phyloP scores from a whole-genome alignment of 306 rosid species.

The Rubus idaeus region DNA sequence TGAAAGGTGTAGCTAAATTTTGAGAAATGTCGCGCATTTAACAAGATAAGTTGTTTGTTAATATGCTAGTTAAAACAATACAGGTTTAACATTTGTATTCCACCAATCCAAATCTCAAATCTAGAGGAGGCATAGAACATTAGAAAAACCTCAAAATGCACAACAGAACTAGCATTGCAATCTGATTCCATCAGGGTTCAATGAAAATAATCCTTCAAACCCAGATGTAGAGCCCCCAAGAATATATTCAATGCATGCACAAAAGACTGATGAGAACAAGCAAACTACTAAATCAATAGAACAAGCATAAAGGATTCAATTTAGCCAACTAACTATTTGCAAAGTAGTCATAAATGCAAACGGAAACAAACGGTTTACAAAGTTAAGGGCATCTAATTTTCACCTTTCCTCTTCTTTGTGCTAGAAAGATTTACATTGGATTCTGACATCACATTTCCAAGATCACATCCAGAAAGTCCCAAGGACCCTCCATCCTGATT shows the following conservation, averaged over 20 bases:
- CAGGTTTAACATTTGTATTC: neutral
- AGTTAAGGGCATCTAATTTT: slow-evolving; percentile 1
- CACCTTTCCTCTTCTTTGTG: slow-evolving; percentile 65
- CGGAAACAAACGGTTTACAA: neutral
- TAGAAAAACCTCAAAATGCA: neutral
- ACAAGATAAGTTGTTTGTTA: neutral
- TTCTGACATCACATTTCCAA: slow-evolving; percentile 38
- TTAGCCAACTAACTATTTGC: neutral
- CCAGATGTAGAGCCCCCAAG: neutral
- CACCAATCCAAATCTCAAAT: neutral
- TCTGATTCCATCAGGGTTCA: neutral
- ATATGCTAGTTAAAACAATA: neutral
- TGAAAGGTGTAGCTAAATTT: neutral
- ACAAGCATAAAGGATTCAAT: neutral
- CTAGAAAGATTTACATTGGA: slow-evolving; percentile 39
- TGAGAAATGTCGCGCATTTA: neutral
- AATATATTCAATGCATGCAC: neutral
- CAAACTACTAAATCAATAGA: neutral
- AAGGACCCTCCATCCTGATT: slow-evolving; percentile 56
- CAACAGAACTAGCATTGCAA: neutral
- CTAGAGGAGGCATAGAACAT: neutral
- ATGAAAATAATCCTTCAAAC: neutral
- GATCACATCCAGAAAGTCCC: slow-evolving; percentile 61
- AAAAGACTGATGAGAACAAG: neutral
- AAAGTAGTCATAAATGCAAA: neutral